A percentile compares a stretch with the other conserved stretches of the same genome.
These are phyloP conservation scores for Gynandropsis gynandra DNA, from an alignment of 345 rosid species.

Conservation along the genomic window DNA sequence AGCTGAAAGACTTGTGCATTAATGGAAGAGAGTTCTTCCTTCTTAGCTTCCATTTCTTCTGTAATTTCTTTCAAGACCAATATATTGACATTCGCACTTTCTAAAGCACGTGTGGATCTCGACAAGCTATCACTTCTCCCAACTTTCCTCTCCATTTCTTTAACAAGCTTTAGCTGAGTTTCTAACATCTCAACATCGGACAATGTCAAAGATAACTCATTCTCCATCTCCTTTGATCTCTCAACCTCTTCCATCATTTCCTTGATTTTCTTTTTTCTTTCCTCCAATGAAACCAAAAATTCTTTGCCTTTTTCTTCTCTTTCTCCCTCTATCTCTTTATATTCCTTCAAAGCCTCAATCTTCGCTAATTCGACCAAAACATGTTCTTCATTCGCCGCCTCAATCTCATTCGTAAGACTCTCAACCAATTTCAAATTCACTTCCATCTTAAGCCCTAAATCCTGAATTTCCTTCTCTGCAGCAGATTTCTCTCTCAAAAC, in stretches of 20 bases:
- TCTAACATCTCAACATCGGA: constrained; percentile 49
- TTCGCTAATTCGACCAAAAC: constrained; percentile 68
- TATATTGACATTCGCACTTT: constrained; percentile 20
- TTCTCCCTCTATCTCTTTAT: constrained; percentile 41
- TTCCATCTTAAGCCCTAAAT: constrained; percentile 23
- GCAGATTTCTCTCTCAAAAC: constrained; percentile 44
- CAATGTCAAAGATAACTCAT: constrained; percentile 45
- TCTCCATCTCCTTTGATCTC: constrained; percentile 42
- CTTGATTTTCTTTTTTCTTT: constrained; percentile 29
- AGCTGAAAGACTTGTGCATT: constrained; percentile 53
- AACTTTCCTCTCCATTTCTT: constrained; percentile 36
- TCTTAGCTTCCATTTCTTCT: constrained; percentile 53
- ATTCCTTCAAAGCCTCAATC: constrained; percentile 76
- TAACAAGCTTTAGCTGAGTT: constrained; percentile 47
- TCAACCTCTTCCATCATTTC: constrained; percentile 43
- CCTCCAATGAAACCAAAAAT: constrained; percentile 27
- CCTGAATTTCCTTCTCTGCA: constrained; percentile 43
- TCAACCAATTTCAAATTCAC: constrained; percentile 32
- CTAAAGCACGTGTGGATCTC: constrained; percentile 20
- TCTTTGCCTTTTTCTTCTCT: constrained; percentile 38
- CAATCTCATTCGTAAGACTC: constrained; percentile 55
- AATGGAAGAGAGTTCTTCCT: constrained; percentile 46
- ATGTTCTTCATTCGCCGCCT: constrained; percentile 66
- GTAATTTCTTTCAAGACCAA: constrained; percentile 34
- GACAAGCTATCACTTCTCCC: constrained; percentile 30